phyloP scores from a whole-genome alignment of 257 asterid genomes.

The Leonotis leonurus region DNA sequence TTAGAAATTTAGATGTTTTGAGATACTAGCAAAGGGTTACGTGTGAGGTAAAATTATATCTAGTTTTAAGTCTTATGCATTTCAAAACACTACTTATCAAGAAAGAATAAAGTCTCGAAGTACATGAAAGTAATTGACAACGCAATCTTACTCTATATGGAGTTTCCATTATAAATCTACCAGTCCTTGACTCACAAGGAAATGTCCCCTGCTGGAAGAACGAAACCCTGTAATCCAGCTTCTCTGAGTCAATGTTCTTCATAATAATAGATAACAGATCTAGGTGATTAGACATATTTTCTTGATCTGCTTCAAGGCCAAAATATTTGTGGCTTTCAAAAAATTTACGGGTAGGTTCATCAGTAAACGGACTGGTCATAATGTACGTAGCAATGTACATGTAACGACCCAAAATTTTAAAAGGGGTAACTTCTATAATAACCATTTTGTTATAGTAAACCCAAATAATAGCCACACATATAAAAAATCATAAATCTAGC shows the following conservation, averaged over 20 bases:
- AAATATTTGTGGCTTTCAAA: conserved; percentile 84
- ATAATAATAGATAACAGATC: conserved; percentile 6
- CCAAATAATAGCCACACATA: no score
- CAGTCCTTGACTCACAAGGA: conserved; percentile 88
- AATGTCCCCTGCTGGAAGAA: conserved; percentile 96
- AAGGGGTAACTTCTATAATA: no score
- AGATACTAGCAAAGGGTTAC: no score
- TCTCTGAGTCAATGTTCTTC: conserved; percentile 18
- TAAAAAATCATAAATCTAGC: no score
- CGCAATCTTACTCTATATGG: conserved; percentile 70
- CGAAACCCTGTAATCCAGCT: conserved; percentile 57
- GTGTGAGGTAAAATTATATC: no score
- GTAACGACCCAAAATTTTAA: no score
- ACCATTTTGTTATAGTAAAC: no score
- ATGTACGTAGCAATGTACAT: conserved; percentile 96
- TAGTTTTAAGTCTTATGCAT: not conserved
- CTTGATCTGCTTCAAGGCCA: conserved; percentile 95
- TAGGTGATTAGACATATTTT: conserved; percentile 12
- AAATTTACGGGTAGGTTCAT: conserved; percentile 75
- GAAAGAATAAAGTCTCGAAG: not conserved
- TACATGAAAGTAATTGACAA: not conserved
- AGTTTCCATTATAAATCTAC: conserved; percentile 87
- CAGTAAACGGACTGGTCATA: conserved; percentile 98
- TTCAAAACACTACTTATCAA: not conserved
- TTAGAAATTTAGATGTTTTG: conserved; percentile 26